Conservation (phyloP, 129 eudicot genomes). For the Flaveria robusta region DNA sequence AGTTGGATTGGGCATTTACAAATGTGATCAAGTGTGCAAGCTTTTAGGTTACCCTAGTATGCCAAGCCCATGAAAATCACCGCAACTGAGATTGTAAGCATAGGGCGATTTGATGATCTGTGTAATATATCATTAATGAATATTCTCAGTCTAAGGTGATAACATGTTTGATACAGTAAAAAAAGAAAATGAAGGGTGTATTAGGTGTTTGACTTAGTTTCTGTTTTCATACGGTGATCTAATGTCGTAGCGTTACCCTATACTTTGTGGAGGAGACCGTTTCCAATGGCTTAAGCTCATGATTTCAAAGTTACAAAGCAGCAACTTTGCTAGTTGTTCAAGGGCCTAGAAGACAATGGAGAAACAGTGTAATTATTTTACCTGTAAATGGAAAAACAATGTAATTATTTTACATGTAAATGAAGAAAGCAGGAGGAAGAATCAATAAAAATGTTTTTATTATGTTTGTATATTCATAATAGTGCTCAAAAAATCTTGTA, state of each 20-base stretch:
- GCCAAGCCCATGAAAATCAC: constrained; percentile 58
- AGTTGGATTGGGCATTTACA: not conserved
- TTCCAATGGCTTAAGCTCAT: too few relatives aligned
- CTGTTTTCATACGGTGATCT: too few relatives aligned
- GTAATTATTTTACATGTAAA: constrained; percentile 28
- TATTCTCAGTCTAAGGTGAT: not conserved
- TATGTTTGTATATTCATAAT: not conserved
- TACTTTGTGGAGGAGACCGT: too few relatives aligned
- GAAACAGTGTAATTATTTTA: not conserved
- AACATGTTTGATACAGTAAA: not conserved
- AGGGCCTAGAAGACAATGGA: too few relatives aligned
- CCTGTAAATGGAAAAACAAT: too few relatives aligned
- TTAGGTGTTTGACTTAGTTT: too few relatives aligned
- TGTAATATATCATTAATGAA: not conserved
- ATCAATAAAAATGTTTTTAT: constrained; percentile 11
- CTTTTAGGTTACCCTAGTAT: constrained; percentile 48
- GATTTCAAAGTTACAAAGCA: too few relatives aligned
- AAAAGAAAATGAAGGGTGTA: not conserved
- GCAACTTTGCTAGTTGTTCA: too few relatives aligned
- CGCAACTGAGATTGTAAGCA: constrained; percentile 33
- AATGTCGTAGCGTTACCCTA: too few relatives aligned
- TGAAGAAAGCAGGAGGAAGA: constrained; percentile 39
- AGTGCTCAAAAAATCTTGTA: not conserved
- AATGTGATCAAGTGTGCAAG: not conserved
- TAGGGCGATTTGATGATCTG: constrained; percentile 51